Evolutionary conservation across 169 alveolate genomes (phyloP).

Genomic region (Cryptosporidium canis): DNA sequence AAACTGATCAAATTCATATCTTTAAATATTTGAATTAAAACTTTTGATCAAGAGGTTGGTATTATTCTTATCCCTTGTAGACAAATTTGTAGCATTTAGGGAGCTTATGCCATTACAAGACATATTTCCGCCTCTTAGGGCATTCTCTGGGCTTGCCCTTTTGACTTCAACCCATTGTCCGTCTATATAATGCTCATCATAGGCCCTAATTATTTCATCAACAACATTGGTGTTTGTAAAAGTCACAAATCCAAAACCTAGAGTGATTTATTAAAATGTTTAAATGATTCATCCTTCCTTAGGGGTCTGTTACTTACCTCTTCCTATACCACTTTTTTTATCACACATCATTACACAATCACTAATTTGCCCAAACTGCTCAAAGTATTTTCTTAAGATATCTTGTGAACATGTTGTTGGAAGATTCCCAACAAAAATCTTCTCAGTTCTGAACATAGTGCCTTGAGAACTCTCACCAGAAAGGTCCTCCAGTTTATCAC

Average conservation of each 20-base stretch:
- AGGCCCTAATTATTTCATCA: constrained; percentile 84
- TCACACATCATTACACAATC: constrained; percentile 88
- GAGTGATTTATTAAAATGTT: not conserved
- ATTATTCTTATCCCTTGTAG: constrained; percentile 43
- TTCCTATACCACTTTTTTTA: constrained; percentile 85
- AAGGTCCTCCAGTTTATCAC: constrained; percentile 61
- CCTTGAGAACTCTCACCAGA: constrained; percentile 62
- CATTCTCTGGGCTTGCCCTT: constrained; percentile 85
- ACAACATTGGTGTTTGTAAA: constrained; percentile 82
- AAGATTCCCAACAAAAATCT: constrained; percentile 92
- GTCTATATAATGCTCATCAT: constrained; percentile 80
- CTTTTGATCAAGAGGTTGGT: constrained; percentile 29
- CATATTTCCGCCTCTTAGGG: constrained; percentile 57
- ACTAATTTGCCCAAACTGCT: constrained; percentile 86
- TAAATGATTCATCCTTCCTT: too few species aligned
- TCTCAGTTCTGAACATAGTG: constrained; percentile 69
- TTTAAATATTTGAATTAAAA: constrained; percentile 55
- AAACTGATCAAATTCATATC: too few species aligned
- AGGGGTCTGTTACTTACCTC: constrained; percentile 81
- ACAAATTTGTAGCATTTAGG: constrained; percentile 23
- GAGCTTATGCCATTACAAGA: constrained; percentile 32
- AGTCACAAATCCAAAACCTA: constrained; percentile 88
- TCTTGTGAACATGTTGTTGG: constrained; percentile 79
- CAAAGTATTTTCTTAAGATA: constrained; percentile 83
- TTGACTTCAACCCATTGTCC: constrained; percentile 91